phyloP scores from a whole-genome alignment of 805 yeast genomes.

The Hemisphaericaspora nanyangensis region DNA sequence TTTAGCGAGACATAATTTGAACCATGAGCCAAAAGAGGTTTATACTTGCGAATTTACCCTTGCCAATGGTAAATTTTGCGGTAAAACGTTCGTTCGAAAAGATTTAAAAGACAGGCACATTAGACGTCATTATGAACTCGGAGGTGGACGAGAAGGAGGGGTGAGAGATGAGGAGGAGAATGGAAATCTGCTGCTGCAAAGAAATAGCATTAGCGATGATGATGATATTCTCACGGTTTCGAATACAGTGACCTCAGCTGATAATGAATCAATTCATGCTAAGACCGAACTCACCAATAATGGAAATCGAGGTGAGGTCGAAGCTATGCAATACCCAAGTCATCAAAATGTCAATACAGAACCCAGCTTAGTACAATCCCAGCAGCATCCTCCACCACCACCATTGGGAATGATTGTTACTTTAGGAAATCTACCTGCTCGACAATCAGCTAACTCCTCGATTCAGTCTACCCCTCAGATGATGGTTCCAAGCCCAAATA shows the following conservation, averaged over 20 bases:
- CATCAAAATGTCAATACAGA: not conserved
- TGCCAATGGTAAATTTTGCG: conserved; percentile 41
- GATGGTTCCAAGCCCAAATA: not conserved
- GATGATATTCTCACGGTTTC: too few species aligned
- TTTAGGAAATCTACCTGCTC: too few species aligned
- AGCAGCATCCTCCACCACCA: not conserved
- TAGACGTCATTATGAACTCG: conserved; percentile 22
- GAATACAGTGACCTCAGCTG: not conserved
- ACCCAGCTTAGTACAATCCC: not conserved
- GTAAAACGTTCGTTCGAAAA: conserved; percentile 58
- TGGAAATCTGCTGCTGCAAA: not conserved
- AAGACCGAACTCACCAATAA: too few species aligned
- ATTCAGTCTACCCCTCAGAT: not conserved
- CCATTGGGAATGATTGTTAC: too few species aligned
- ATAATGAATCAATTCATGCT: not conserved
- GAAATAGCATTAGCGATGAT: not conserved
- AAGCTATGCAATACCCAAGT: not conserved
- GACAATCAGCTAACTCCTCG: not conserved
- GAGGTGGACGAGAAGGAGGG: not conserved
- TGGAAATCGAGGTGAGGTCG: not conserved
- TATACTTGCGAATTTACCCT: conserved; percentile 51
- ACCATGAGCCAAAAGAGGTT: conserved; percentile 52
- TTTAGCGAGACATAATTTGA: conserved; percentile 58
- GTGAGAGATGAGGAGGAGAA: conserved; percentile 1
- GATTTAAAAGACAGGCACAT: conserved; percentile 47